A percentile compares a stretch with the other conserved stretches of the same genome.
phyloP scores from a whole-genome alignment of 1,284 basidiomycete genomes.

The Ustilago hordei region DNA sequence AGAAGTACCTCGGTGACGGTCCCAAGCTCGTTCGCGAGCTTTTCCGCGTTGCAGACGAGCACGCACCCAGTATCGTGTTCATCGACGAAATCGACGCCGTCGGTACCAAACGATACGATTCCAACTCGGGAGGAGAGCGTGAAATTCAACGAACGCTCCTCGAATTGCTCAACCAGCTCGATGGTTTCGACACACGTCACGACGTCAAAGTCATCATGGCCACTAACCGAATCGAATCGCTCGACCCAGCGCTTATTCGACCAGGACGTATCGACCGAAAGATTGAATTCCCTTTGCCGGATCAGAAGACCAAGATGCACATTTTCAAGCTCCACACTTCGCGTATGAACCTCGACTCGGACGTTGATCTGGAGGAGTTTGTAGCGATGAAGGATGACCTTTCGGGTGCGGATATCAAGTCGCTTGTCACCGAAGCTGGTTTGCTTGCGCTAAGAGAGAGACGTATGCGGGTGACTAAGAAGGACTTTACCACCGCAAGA shows the following conservation, averaged over 20 bases:
- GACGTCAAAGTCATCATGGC: conserved; percentile 93
- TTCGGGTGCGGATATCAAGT: conserved; percentile 96
- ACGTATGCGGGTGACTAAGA: conserved; percentile 94
- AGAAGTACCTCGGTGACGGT: conserved; percentile 97
- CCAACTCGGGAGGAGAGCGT: conserved; percentile 71
- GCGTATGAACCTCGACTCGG: conserved; percentile 90
- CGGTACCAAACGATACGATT: conserved; percentile 72
- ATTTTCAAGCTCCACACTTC: conserved; percentile 98
- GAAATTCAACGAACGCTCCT: conserved; percentile 72
- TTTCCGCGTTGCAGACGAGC: conserved; percentile 71
- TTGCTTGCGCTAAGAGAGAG: conserved; percentile 92
- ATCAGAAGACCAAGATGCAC: conserved; percentile 74
- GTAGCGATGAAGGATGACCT: conserved; percentile 96
- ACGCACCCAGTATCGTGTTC: conserved; percentile 72
- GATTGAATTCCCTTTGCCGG: conserved; percentile 74
- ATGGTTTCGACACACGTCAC: conserved; percentile 98
- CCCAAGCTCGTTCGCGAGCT: conserved; percentile 72
- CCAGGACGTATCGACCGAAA: conserved; percentile 99
- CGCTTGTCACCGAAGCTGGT: conserved; percentile 82
- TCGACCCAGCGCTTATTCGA: conserved; percentile 96
- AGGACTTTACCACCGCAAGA: conserved; percentile 67
- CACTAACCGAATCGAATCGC: conserved; percentile 90
- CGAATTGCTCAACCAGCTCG: conserved; percentile 78
- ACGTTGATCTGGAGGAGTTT: conserved; percentile 96
- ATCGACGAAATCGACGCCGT: conserved; percentile 73